Percentiles rank a stretch among this genome's conserved stretches.
phyloP scores from a whole-genome alignment of 306 rosid genomes.

The Comarum palustre region DNA sequence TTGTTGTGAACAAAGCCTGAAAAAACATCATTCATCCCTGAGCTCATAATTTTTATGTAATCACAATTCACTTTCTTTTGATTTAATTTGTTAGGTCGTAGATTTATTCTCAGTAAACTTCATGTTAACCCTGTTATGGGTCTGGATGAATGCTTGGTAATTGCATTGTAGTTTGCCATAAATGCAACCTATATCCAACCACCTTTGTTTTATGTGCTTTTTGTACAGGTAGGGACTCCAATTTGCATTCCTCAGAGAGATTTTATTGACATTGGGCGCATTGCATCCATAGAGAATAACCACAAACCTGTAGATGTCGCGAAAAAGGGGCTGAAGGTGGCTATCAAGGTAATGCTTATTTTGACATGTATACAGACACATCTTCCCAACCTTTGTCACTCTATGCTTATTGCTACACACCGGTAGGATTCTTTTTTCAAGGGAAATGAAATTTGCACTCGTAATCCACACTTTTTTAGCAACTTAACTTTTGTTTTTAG shows the following conservation, averaged over 20 bases:
- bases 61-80: not conserved
- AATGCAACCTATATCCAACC: not conserved
- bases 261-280: constrained; percentile 77
- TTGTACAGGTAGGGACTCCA: constrained; percentile 83
- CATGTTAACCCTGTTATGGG: not conserved
- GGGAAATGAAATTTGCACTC: too few species aligned
- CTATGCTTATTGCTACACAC: not conserved
- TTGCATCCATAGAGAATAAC: constrained; percentile 85
- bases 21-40: not conserved
- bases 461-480: too few species aligned
- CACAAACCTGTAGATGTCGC: constrained; percentile 86
- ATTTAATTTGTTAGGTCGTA: not conserved
- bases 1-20: not conserved
- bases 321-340: constrained; percentile 82
- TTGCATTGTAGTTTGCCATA: not conserved
- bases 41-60: not conserved
- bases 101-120: too few species aligned
- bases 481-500: not conserved
- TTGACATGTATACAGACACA: not conserved
- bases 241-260: constrained; percentile 84
- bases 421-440: not conserved
- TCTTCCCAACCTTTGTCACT: not conserved
- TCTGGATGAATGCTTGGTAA: not conserved
- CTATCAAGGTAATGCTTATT: constrained; percentile 69
- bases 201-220: constrained; percentile 25